phyloP scores from a whole-genome alignment of 306 rosid species.

The Castanea mollissima region DNA sequence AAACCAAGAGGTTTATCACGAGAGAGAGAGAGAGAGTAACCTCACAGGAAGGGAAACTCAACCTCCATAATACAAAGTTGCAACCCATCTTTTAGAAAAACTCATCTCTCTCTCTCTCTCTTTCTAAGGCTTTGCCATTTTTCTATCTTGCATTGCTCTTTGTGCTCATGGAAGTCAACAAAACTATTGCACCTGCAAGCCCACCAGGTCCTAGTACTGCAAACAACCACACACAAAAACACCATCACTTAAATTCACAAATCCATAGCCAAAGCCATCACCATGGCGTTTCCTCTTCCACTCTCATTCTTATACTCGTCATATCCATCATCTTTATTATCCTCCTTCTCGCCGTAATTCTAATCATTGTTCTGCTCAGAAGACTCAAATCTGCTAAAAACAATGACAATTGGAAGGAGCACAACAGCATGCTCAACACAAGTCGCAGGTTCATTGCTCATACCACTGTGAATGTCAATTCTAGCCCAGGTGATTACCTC shows the following conservation, averaged over 20 bases:
- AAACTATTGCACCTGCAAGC: conserved; percentile 31
- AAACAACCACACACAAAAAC: conserved; percentile 30
- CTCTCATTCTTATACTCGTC: conserved; percentile 46
- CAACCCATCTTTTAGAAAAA: conserved; percentile 24
- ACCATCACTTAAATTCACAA: conserved; percentile 30
- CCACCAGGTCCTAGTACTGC: conserved; percentile 23
- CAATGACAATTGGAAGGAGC: conserved; percentile 38
- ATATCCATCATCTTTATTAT: conserved; percentile 30
- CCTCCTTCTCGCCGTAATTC: conserved; percentile 39
- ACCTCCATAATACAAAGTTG: conserved; percentile 28
- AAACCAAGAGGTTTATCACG: conserved; percentile 40
- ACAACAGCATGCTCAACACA: conserved; percentile 32
- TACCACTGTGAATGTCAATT: conserved; percentile 38
- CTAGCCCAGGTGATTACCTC: conserved; percentile 72
- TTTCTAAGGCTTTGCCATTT: conserved; percentile 11
- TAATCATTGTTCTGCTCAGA: conserved; percentile 55
- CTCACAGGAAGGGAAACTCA: conserved; percentile 33
- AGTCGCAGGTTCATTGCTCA: conserved; percentile 59
- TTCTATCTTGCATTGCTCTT: conserved; percentile 20
- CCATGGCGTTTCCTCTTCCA: conserved; percentile 52
- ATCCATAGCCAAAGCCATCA: conserved; percentile 27
- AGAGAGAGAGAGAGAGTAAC: conserved; percentile 28
- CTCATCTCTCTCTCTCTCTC: conserved; percentile 17
- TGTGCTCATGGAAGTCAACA: conserved; percentile 69
- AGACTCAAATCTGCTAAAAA: conserved; percentile 47